Evolutionary conservation across 2,329 filamentous ascomycete species (phyloP).

Genomic region (Acrocalymma vagum): DNA sequence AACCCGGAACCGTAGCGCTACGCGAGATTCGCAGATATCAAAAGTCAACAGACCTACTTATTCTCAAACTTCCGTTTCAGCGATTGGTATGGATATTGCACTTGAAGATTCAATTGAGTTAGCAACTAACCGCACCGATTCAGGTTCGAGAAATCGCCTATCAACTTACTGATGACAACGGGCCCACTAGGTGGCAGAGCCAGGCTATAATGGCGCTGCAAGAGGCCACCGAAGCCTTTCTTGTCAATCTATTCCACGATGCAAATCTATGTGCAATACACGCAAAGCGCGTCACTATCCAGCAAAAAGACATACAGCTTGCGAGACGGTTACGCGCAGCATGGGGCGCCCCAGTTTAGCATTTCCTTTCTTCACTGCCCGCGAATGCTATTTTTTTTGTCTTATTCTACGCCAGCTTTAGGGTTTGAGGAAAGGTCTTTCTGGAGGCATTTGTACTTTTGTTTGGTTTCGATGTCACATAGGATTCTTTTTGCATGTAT

Average conservation of each 20-base stretch:
- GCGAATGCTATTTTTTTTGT: no score
- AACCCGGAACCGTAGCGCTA: conserved; percentile 85
- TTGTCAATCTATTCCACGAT: conserved; percentile 97
- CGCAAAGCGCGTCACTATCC: conserved; percentile 99
- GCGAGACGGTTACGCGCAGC: conserved; percentile 92
- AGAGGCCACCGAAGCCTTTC: conserved; percentile 98
- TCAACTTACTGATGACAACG: conserved; percentile 69
- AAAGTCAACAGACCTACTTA: conserved; percentile 94
- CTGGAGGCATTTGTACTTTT: no score
- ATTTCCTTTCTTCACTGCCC: no score
- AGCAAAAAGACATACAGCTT: conserved; percentile 96
- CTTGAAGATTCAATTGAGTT: background rate
- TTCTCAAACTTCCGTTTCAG: conserved; percentile 98
- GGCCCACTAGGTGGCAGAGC: conserved; percentile 83
- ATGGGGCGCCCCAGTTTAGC: conserved; percentile 53
- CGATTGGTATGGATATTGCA: conserved; percentile 69
- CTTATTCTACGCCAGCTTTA: no score
- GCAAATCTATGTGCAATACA: conserved; percentile 99
- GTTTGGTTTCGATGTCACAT: no score
- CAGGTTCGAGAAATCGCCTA: conserved; percentile 72
- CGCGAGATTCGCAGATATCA: conserved; percentile 99
- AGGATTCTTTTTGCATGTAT: no score
- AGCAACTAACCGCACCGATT: conserved; percentile 69
- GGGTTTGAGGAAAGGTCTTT: no score
- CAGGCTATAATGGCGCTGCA: conserved; percentile 97